A percentile compares a stretch with the other conserved stretches of the same genome.
These are phyloP conservation scores for Albugo laibachii DNA, from an alignment of 352 stramenopile species.

Conservation along the genomic window DNA sequence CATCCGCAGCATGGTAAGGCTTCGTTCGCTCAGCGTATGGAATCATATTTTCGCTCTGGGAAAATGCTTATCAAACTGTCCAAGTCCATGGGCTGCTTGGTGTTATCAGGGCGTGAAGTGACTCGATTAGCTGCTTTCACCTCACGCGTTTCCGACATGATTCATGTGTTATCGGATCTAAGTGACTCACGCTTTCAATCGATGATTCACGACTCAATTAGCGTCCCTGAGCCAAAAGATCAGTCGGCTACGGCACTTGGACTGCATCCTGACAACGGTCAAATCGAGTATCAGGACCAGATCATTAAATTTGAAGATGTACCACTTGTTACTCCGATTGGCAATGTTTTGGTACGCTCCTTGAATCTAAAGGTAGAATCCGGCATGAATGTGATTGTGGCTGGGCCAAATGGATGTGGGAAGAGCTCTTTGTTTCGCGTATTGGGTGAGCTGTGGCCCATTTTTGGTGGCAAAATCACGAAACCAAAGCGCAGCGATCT, in stretches of 20 bases:
- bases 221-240: constrained; percentile 3
- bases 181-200: constrained; percentile 46
- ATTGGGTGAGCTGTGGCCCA: constrained; percentile 73
- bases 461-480: constrained; percentile 53
- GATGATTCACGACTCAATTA: constrained; percentile 31
- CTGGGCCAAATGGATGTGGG: constrained; percentile 62
- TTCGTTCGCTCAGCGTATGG: constrained; percentile 59
- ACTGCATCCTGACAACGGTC: constrained; percentile 37
- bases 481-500: constrained; percentile 62
- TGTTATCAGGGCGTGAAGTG: constrained; percentile 69
- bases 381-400: constrained; percentile 80
- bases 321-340: constrained; percentile 74
- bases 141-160: constrained; percentile 58
- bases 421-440: constrained; percentile 81
- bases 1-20: constrained; percentile 32
- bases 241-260: constrained; percentile 17
- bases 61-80: constrained; percentile 78
- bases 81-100: constrained; percentile 64
- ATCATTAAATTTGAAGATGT: constrained; percentile 80
- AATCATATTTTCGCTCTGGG: constrained; percentile 69
- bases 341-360: constrained; percentile 66
- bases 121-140: constrained; percentile 67
- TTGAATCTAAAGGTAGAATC: constrained; percentile 69
- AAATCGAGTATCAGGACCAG: constrained; percentile 29
- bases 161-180: constrained; percentile 45